Percentiles rank a stretch among this genome's conserved stretches.
phyloP scores from a whole-genome alignment of 176 grass and related monocot genomes.

The Avena insularis region DNA sequence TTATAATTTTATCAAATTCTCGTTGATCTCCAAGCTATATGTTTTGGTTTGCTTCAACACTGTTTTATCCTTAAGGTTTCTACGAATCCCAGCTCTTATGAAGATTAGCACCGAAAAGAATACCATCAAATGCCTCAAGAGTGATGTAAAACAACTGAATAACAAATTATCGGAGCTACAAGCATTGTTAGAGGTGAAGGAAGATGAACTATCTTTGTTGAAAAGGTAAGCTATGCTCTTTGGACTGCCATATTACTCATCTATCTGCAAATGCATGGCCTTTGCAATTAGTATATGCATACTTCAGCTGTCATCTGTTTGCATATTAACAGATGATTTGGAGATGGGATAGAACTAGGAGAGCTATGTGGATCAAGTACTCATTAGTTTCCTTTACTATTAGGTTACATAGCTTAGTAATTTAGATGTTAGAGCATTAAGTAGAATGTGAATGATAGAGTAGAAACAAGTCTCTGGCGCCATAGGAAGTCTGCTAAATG shows the following conservation, averaged over 20 bases:
- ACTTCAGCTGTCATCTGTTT: constrained; percentile 5
- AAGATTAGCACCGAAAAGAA: constrained; percentile 95
- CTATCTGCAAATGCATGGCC: background rate
- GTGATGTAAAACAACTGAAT: constrained; percentile 92
- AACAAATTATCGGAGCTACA: constrained; percentile 91
- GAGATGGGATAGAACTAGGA: constrained; percentile 1
- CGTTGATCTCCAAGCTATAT: background rate
- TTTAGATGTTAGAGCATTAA: background rate
- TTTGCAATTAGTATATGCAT: constrained; percentile 14
- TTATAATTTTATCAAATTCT: constrained; percentile 13
- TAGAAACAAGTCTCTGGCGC: background rate
- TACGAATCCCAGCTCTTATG: constrained; percentile 81
- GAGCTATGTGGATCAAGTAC: background rate
- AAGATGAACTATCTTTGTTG: constrained; percentile 72
- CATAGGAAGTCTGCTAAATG: constrained; percentile 32
- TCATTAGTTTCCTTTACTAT: constrained; percentile 36
- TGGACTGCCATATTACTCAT: constrained; percentile 29
- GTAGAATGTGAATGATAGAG: constrained; percentile 32
- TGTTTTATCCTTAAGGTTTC: constrained; percentile 68
- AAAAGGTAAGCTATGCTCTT: constrained; percentile 64
- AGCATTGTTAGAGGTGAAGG: constrained; percentile 81
- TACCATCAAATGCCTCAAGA: constrained; percentile 83
- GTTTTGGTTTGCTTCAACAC: constrained; percentile 38
- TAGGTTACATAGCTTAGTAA: background rate
- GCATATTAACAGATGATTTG: constrained; percentile 7